Evolutionary conservation across 163 green algal genomes (phyloP).

Genomic region (Chlamydomonas reinhardtii): DNA sequence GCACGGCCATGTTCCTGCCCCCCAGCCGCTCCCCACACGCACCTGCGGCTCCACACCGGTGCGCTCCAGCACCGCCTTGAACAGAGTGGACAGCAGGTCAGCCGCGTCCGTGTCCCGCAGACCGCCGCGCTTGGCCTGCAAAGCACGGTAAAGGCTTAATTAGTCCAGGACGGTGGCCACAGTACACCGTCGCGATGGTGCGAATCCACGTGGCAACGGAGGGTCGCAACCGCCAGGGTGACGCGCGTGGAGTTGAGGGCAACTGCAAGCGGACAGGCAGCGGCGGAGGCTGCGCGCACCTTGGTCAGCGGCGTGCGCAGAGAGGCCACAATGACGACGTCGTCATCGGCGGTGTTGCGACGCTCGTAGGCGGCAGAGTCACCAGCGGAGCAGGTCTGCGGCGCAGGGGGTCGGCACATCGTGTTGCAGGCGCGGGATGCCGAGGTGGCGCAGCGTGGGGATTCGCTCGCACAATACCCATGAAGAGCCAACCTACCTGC

Average conservation of each 20-base stretch:
- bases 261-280: too few species aligned
- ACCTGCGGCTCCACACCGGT: slow-evolving; percentile 80
- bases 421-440: too few species aligned
- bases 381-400: slow-evolving; percentile 74
- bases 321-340: slow-evolving; percentile 92
- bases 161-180: neutral
- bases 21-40: too few species aligned
- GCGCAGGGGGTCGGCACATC: neutral
- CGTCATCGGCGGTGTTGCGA: slow-evolving; percentile 71
- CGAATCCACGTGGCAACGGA: too few species aligned
- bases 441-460: too few species aligned
- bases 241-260: too few species aligned
- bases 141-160: neutral
- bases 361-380: slow-evolving; percentile 89
- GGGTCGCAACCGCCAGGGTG: too few species aligned
- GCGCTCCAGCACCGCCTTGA: slow-evolving; percentile 88
- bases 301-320: slow-evolving; percentile 93
- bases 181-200: too few species aligned
- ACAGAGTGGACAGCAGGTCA: slow-evolving; percentile 92
- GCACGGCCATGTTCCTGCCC: too few species aligned
- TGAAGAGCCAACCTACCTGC: slow-evolving; percentile 1
- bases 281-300: slow-evolving; percentile 27
- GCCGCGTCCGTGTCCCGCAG: slow-evolving; percentile 95
- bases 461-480: too few species aligned
- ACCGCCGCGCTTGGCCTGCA: slow-evolving; percentile 87